A percentile compares a stretch with the other conserved stretches of the same genome.
phyloP scores from a whole-genome alignment of 257 asterid species.

The Thymus mandschuricus region DNA sequence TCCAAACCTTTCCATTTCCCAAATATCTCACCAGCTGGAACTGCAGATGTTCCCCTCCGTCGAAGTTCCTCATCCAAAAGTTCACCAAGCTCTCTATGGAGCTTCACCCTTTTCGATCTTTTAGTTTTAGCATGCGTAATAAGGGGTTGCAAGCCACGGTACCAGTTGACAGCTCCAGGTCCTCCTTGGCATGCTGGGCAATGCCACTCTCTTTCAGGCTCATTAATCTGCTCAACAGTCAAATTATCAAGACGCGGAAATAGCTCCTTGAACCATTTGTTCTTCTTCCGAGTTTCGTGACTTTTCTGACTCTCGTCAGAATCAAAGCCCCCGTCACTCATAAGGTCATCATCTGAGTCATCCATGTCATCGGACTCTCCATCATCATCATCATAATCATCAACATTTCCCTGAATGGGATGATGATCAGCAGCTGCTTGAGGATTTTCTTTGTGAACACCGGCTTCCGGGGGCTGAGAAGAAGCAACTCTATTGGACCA shows the following conservation, averaged over 20 bases:
- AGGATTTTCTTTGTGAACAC: constrained; percentile 17
- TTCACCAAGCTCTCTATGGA: constrained; percentile 59
- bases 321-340: constrained; percentile 49
- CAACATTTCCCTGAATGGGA: constrained; percentile 23
- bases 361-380: constrained; percentile 46
- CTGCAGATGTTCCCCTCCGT: constrained; percentile 53
- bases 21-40: constrained; percentile 50
- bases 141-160: constrained; percentile 56
- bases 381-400: constrained; percentile 37
- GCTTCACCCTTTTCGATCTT: constrained; percentile 58
- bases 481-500: constrained; percentile 48
- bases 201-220: constrained; percentile 67
- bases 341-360: constrained; percentile 54
- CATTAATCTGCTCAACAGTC: constrained; percentile 52
- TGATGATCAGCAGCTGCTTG: constrained; percentile 28
- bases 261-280: constrained; percentile 52
- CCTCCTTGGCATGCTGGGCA: constrained; percentile 75
- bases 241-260: constrained; percentile 49
- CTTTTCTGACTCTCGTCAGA: constrained; percentile 58
- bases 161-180: constrained; percentile 77
- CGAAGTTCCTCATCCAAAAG: constrained; percentile 55
- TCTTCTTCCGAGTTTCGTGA: constrained; percentile 52
- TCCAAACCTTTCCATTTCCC: constrained; percentile 52
- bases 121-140: constrained; percentile 56
- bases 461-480: constrained; percentile 26